Evolutionary conservation across 2,329 filamentous ascomycete genomes (phyloP).

Genomic region (Didymosphaeria variabile): DNA sequence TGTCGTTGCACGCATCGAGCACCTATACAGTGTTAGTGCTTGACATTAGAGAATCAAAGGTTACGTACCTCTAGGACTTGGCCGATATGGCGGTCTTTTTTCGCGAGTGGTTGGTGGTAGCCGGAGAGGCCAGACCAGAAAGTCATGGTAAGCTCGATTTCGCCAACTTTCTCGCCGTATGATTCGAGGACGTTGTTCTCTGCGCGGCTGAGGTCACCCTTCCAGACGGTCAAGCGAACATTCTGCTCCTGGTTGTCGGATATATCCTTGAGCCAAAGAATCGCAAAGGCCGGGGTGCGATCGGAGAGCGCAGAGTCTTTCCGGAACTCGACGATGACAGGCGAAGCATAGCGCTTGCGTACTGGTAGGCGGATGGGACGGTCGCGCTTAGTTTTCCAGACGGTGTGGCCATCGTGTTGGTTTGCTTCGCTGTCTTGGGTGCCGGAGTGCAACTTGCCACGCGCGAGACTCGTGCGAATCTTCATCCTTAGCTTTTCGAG

Average conservation of each 20-base stretch:
- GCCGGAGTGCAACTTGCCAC: constrained; percentile 65
- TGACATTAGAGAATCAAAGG: no score
- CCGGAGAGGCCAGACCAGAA: constrained; percentile 70
- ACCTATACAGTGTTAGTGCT: constrained; percentile 33
- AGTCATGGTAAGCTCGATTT: constrained; percentile 65
- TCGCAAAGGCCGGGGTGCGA: constrained; percentile 67
- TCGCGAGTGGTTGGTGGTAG: constrained; percentile 66
- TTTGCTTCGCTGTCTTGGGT: constrained; percentile 36
- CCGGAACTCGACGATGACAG: constrained; percentile 67
- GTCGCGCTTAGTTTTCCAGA: constrained; percentile 63
- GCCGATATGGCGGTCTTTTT: constrained; percentile 62
- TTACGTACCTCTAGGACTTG: constrained; percentile 66
- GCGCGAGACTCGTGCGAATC: constrained; percentile 65
- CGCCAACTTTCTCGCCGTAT: constrained; percentile 67
- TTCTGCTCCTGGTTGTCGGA: constrained; percentile 71
- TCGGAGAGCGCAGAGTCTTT: constrained; percentile 63
- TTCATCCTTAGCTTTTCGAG: constrained; percentile 65
- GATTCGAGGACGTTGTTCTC: constrained; percentile 57
- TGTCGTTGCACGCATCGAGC: constrained; percentile 68
- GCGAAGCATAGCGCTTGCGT: constrained; percentile 67
- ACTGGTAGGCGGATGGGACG: constrained; percentile 64
- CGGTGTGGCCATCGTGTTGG: constrained; percentile 47
- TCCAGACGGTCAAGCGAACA: constrained; percentile 70
- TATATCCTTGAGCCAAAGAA: constrained; percentile 76
- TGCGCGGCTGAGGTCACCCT: constrained; percentile 68